Percentiles rank a stretch among this genome's conserved stretches.
Conservation (phyloP, 306 rosid species). For the Adenanthera pavonina region DNA sequence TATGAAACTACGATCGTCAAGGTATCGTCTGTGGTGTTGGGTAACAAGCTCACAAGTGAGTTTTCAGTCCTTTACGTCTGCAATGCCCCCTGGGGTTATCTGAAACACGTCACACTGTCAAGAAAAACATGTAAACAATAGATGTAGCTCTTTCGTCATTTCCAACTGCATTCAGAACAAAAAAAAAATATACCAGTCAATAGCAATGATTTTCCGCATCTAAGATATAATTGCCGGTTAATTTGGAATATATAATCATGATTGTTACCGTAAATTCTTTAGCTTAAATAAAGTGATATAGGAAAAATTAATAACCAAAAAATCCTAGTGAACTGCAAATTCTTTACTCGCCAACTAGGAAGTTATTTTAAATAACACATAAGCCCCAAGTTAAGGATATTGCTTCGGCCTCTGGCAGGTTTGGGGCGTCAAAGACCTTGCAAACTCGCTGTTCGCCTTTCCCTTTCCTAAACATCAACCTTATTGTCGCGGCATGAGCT, state of each 20-base stretch:
- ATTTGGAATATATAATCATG: constrained; percentile 12
- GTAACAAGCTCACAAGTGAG: constrained; percentile 13
- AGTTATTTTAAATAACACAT: neutral
- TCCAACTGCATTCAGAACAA: neutral
- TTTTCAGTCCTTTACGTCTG: constrained; percentile 90
- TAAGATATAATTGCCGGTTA: neutral
- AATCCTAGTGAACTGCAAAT: constrained; percentile 6
- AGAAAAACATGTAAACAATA: constrained; percentile 45
- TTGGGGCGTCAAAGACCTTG: constrained; percentile 95
- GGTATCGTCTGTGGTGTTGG: neutral
- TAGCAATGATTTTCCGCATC: neutral
- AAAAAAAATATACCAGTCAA: neutral
- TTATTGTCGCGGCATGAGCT: constrained; percentile 93
- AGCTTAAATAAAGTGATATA: constrained; percentile 9
- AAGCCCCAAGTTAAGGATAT: constrained; percentile 68
- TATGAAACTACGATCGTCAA: constrained; percentile 10
- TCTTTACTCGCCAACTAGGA: constrained; percentile 1
- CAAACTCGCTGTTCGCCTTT: constrained; percentile 97
- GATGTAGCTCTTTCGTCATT: constrained; percentile 4
- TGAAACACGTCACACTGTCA: constrained; percentile 77
- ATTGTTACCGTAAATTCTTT: neutral
- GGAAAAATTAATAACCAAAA: constrained; percentile 24
- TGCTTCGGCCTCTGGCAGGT: constrained; percentile 96
- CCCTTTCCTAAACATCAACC: constrained; percentile 94
- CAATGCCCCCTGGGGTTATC: constrained; percentile 92